Percentiles rank a stretch among this genome's conserved stretches.
These are phyloP conservation scores for Saccharomyces eubayanus DNA, from an alignment of 805 yeast genomes.

Conservation along the genomic window DNA sequence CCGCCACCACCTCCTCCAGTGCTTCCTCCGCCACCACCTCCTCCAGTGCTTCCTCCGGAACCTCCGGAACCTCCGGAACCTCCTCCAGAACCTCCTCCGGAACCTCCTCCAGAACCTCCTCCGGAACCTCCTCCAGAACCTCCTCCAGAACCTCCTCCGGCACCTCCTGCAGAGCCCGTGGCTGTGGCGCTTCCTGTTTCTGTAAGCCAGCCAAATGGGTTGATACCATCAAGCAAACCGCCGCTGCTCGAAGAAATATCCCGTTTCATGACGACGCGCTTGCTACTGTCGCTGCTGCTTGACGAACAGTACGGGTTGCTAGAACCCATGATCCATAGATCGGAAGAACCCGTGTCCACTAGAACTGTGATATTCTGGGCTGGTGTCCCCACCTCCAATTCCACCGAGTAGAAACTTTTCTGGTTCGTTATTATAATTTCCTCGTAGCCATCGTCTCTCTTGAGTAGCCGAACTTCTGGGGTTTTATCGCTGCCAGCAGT, in stretches of 20 bases:
- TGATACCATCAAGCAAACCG: conserved; percentile 1
- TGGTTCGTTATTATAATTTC: conserved; percentile 33
- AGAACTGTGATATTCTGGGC: conserved; percentile 46
- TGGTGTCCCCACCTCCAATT: conserved; percentile 48
- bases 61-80: no score
- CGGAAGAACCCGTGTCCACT: conserved; percentile 73
- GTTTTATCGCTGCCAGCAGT: neutral
- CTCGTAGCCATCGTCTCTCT: conserved; percentile 28
- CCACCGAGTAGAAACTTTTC: conserved; percentile 38
- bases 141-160: no score
- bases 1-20: no score
- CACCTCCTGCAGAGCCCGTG: neutral
- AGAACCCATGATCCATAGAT: conserved; percentile 46
- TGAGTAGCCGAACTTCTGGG: conserved; percentile 9
- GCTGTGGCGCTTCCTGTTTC: conserved; percentile 11
- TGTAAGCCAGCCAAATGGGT: conserved; percentile 3
- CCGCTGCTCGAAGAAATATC: neutral
- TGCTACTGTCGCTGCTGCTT: neutral
- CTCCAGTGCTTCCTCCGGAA: no score
- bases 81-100: neutral
- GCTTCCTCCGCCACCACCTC: no score
- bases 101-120: neutral
- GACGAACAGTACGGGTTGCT: conserved; percentile 40
- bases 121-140: neutral
- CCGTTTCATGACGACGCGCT: neutral